phyloP scores from a whole-genome alignment of 2,329 filamentous ascomycete genomes.

The Periconia macrospinosa region DNA sequence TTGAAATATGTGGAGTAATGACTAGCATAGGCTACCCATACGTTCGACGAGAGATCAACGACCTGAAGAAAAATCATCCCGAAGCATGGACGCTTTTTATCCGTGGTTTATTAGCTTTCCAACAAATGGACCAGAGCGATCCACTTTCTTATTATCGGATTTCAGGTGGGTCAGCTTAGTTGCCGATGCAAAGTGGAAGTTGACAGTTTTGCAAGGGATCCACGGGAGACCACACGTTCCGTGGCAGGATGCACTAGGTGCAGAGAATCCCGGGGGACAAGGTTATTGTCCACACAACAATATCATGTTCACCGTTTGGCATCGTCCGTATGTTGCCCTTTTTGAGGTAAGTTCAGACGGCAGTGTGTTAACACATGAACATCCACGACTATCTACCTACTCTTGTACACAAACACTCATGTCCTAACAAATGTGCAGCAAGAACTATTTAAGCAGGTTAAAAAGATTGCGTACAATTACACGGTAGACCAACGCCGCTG shows the following conservation, averaged over 20 bases:
- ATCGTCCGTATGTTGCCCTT: conserved; percentile 74
- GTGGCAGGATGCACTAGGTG: conserved; percentile 33
- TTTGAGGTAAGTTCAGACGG: conserved; percentile 52
- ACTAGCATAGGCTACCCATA: conserved; percentile 24
- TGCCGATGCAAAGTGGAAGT: neutral
- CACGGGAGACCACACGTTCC: conserved; percentile 41
- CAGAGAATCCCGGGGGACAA: conserved; percentile 30
- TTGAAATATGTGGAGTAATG: conserved; percentile 1
- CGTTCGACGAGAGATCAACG: conserved; percentile 67
- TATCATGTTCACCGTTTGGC: conserved; percentile 80
- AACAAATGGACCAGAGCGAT: conserved; percentile 64
- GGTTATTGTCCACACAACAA: conserved; percentile 81
- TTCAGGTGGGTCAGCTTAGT: conserved; percentile 56
- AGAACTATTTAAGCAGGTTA: conserved; percentile 29
- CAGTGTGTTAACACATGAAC: neutral
- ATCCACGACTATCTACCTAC: neutral
- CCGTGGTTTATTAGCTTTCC: conserved; percentile 71
- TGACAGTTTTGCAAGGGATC: conserved; percentile 25
- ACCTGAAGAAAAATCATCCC: conserved; percentile 59
- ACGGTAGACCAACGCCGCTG: conserved; percentile 23
- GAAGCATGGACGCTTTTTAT: conserved; percentile 77
- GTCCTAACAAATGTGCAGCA: conserved; percentile 18
- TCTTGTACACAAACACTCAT: neutral
- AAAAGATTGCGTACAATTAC: conserved; percentile 18
- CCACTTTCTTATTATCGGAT: conserved; percentile 76